Base-by-base conservation (phyloP, 1,139 yeast genomes). In the Candida mesenterica region DNA sequence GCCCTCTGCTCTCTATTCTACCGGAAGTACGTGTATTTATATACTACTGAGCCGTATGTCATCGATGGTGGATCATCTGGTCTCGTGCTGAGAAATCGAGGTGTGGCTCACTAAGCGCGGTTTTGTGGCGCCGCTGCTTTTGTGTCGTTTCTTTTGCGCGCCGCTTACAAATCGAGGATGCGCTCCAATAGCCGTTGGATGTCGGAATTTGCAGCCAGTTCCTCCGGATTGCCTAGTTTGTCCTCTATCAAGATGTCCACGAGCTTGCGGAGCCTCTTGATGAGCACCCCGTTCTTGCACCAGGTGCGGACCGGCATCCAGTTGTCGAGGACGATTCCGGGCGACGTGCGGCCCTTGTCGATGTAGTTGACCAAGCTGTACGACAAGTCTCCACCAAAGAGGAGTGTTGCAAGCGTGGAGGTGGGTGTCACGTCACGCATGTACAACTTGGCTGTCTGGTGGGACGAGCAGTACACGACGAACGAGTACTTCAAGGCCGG, bases 221-320 rank as follows among this genome's bases (percentile, higher is more conserved):
- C 33, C 7, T 15, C 28, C 5, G 68, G 68, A 30, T 48, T 49
- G 1, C 65, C 55, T 16, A 70, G 50, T 31, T 77, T 77, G 18
- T 70, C 72, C 32, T 77, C 84, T 38, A 90, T 75, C 1, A 84
- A 76, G 14, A 72, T 64, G 52, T 89, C 95, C 18, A 90, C 61
- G 31, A 88, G 55, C 14, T 64, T 53, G 45, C 95, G 67, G 35
- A 92, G 61, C 39, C 83, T 76, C 42, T 85, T 85, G 26, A 89
- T 73, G 35, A 90, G 64, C 4, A 92, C 95, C 1, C 94, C 97
- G 52, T 90, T 88, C 48, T 94, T 84, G 45, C 96, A 86, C 97
- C 97, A 86, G 68, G 24, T 92, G 67, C 6, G 95, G 89, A 96
- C 96, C 85, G 33, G 74, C 71, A 50, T 85, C 95, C 39, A 89